These are phyloP conservation scores for Euphorbia pulcherrima DNA, from an alignment of 345 rosid genomes.

Conservation along the genomic window DNA sequence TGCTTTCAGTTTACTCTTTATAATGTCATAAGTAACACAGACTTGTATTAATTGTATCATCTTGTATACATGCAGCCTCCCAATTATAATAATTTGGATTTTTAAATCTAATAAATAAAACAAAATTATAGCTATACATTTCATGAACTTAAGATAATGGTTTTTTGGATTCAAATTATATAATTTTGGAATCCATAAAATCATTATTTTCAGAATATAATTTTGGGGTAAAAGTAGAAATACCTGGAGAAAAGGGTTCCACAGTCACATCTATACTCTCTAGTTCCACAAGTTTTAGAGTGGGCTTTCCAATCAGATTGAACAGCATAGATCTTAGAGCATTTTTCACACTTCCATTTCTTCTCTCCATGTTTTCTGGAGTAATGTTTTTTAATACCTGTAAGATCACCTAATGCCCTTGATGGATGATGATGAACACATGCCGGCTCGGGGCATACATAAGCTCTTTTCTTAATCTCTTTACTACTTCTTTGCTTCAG, in stretches of 20 bases:
- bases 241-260: conserved; percentile 93
- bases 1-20: conserved; percentile 31
- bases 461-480: conserved; percentile 58
- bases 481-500: conserved; percentile 65
- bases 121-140: too few relatives aligned
- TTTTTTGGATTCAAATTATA: too few relatives aligned
- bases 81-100: conserved; percentile 28
- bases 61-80: conserved; percentile 29
- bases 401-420: conserved; percentile 89
- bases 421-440: conserved; percentile 94
- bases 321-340: conserved; percentile 90
- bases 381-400: conserved; percentile 92
- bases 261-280: conserved; percentile 92
- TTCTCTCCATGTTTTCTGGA: conserved; percentile 92
- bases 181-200: too few relatives aligned
- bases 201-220: conserved; percentile 19
- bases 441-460: conserved; percentile 70
- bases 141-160: too few relatives aligned
- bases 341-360: conserved; percentile 95
- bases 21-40: conserved; percentile 23
- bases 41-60: conserved; percentile 36
- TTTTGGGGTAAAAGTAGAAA: conserved; percentile 3
- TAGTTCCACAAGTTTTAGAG: conserved; percentile 89
- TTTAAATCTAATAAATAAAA: too few relatives aligned
- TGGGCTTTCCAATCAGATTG: conserved; percentile 98